Percentiles rank a stretch among this genome's conserved stretches.
These are phyloP conservation scores for Backusella circina DNA, from an alignment of 192 early-diverging fungal species.

Conservation along the genomic window DNA sequence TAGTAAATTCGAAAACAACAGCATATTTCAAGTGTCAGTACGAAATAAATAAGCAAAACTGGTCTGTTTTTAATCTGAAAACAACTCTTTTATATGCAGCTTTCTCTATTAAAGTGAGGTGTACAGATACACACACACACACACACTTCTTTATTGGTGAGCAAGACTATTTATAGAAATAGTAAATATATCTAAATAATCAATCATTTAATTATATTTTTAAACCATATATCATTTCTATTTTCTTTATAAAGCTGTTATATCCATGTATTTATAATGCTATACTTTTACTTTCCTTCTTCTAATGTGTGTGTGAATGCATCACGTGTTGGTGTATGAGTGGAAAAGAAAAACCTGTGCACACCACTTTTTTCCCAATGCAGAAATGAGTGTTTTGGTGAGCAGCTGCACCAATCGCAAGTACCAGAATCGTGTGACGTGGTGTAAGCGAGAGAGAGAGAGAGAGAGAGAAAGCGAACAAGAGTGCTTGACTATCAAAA, in stretches of 20 bases:
- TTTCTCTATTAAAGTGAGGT: not conserved
- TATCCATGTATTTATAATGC: not conserved
- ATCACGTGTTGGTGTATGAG: not conserved
- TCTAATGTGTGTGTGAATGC: not conserved
- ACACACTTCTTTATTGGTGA: not conserved
- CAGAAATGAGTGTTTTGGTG: slow-evolving; percentile 1
- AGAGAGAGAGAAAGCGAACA: not conserved
- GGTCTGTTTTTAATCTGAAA: not conserved
- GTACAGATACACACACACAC: not conserved
- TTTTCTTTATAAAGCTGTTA: not conserved
- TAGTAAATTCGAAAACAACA: not conserved
- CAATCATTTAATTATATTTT: not conserved
- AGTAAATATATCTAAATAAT: not conserved
- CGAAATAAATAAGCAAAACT: not conserved
- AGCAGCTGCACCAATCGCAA: not conserved
- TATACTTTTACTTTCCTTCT: not conserved
- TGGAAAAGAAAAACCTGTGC: not conserved
- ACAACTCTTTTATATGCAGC: not conserved
- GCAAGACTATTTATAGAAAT: not conserved
- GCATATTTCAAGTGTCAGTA: not conserved
- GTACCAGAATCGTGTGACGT: slow-evolving; percentile 2
- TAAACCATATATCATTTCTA: not conserved
- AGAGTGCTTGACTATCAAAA: not conserved
- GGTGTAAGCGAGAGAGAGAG: not conserved
- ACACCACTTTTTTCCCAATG: slow-evolving; percentile 1